Evolutionary conservation across 2,329 filamentous ascomycete genomes (phyloP), one percentile per base, ranked within the genome.

Genomic region (Fusarium secorum): DNA sequence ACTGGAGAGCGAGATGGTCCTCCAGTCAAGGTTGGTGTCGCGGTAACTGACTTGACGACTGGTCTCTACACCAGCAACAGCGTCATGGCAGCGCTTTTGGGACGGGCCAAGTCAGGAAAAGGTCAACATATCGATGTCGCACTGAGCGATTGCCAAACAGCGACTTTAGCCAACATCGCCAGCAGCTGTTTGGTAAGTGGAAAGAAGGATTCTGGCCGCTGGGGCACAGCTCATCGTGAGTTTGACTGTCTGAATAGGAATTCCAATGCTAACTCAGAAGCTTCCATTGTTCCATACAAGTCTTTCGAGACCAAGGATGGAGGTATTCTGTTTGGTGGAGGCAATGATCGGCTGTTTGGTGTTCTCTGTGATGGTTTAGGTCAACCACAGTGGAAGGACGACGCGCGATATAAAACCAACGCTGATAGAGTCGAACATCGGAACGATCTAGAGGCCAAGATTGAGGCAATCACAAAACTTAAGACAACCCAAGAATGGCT

Each of bases 11-110:
- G 95, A 60, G 92, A 97, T 75, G 94, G 95, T 0, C 92, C 94
- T 4, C 96, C 96, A 0, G 96, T 98, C 41, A 99, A 99, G 82
- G 96, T 99, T 5, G 96, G 96, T 22, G 96, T 99, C 5, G 96
- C 96, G 4, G 96, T 99, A 7, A 98, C 96, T 0, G 96, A 99
- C 81, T 83, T 99, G 54, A 98, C 96, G 0, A 98, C 96, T 0
- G 96, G 96, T 0, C 83, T 99, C 8, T 99, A 99, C 81, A 96
- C 95, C 3, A 95, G 92, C 74, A 98, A 98, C 81, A 92, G 93
- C 63, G 94, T 99, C 77, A 95, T 98, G 92, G 96, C 96, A 0
- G 94, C 95, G 3, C 85, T 99, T 22, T 84, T 98, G n/a, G 88
- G 88, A 1, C 87, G 95, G 14, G 89, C 83, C 7, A 90, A 86